A percentile compares a stretch with the other conserved stretches of the same genome.
Conservation (phyloP, 345 rosid genomes). For the Arabidopsis suecica region DNA sequence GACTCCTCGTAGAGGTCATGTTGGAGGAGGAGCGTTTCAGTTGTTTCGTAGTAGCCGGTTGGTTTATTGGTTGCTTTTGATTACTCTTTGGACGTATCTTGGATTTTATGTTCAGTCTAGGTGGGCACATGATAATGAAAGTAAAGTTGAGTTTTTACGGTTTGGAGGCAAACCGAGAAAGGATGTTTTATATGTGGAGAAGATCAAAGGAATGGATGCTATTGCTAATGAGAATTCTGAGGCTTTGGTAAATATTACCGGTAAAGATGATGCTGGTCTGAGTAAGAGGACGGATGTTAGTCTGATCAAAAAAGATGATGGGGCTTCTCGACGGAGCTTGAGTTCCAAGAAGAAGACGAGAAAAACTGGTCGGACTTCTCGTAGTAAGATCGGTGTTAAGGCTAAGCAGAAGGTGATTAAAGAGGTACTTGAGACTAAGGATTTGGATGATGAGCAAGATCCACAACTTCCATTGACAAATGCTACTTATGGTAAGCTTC, state of each 20-base stretch:
- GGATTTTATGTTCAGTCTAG: conserved; percentile 94
- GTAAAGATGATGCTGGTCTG: conserved; percentile 44
- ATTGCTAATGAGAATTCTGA: conserved; percentile 55
- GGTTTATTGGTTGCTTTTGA: conserved; percentile 89
- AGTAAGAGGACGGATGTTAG: conserved; percentile 52
- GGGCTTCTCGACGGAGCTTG: conserved; percentile 46
- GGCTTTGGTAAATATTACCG: conserved; percentile 46
- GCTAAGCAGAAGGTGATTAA: conserved; percentile 53
- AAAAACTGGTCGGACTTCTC: conserved; percentile 51
- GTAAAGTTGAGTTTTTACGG: conserved; percentile 65
- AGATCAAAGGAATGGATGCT: conserved; percentile 49
- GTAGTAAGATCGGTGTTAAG: conserved; percentile 55
- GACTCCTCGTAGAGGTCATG: conserved; percentile 72
- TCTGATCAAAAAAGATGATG: conserved; percentile 57
- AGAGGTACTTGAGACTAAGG: conserved; percentile 45
- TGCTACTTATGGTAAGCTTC: conserved; percentile 74
- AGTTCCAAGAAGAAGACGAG: conserved; percentile 55
- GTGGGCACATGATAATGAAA: conserved; percentile 91
- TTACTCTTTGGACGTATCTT: conserved; percentile 94
- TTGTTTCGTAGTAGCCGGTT: conserved; percentile 80
- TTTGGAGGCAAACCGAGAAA: conserved; percentile 59
- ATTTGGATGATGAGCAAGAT: conserved; percentile 57
- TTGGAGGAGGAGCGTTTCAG: conserved; percentile 51
- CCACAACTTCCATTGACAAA: conserved; percentile 66
- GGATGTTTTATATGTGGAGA: conserved; percentile 39